A percentile compares a stretch with the other conserved stretches of the same genome.
Conservation (phyloP, 202 grass and related monocot genomes). For the Panicum virgatum region DNA sequence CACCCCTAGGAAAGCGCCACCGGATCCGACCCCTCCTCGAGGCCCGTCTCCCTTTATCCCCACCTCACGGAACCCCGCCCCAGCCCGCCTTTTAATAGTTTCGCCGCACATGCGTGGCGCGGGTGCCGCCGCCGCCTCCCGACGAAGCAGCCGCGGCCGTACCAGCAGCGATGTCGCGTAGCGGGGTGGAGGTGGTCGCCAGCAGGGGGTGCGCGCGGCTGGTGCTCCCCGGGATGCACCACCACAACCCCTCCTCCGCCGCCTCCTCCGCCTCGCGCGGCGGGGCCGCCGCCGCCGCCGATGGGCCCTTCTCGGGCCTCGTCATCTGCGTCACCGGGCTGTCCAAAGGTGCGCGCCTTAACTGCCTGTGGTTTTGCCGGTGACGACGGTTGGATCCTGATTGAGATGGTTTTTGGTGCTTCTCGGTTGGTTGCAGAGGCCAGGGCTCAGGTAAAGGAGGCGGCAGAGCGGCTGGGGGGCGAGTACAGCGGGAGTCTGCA, state of each 20-base stretch:
- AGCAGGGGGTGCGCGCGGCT: conserved; percentile 90
- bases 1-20: conserved; percentile 33
- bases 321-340: conserved; percentile 94
- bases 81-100: conserved; percentile 15
- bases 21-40: conserved; percentile 25
- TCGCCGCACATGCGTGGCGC: conserved; percentile 17
- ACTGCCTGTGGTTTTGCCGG: not conserved
- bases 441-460: conserved; percentile 89
- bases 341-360: conserved; percentile 71
- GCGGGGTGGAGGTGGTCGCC: conserved; percentile 72
- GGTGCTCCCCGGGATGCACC: conserved; percentile 59
- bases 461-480: conserved; percentile 80
- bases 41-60: conserved; percentile 24
- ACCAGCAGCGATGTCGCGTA: conserved; percentile 57
- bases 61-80: conserved; percentile 28
- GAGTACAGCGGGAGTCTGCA: conserved; percentile 92
- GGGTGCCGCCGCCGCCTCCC: conserved; percentile 3
- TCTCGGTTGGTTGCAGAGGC: conserved; percentile 59
- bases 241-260: conserved; percentile 42
- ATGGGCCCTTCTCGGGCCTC: conserved; percentile 75
- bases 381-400: not conserved
- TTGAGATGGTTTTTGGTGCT: not conserved
- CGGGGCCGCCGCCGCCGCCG: not conserved
- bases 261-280: conserved; percentile 51
- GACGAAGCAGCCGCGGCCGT: conserved; percentile 3